Conservation (phyloP, 2,329 filamentous ascomycete species). For the Coleophoma cylindrospora region DNA sequence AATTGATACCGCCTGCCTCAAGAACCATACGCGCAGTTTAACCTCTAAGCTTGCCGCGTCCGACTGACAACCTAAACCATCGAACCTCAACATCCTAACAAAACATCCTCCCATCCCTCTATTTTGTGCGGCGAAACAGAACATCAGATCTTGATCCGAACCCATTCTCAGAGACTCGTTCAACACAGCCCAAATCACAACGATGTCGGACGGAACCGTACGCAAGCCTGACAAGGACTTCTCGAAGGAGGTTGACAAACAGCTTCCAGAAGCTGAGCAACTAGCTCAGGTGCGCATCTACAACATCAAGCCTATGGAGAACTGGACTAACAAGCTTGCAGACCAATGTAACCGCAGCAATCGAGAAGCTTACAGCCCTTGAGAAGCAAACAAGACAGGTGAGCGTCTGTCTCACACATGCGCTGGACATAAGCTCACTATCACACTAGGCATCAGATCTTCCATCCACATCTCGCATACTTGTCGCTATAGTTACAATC, state of each 20-base stretch:
- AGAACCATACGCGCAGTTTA: background rate
- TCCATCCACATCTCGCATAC: conserved; percentile 83
- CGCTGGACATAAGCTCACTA: conserved; percentile 22
- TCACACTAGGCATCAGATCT: conserved; percentile 80
- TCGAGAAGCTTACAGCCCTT: conserved; percentile 86
- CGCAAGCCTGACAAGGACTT: conserved; percentile 88
- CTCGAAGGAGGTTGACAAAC: conserved; percentile 89
- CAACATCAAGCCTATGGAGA: background rate
- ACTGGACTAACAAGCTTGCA: conserved; percentile 26
- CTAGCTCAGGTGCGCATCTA: conserved; percentile 67
- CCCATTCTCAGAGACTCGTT: background rate
- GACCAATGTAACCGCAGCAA: conserved; percentile 77
- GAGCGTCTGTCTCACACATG: conserved; percentile 18
- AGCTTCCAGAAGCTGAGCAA: conserved; percentile 85
- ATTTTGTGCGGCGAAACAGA: background rate
- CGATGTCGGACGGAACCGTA: conserved; percentile 28
- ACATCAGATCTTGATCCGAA: background rate
- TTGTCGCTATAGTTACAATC: conserved; percentile 86
- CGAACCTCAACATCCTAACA: background rate
- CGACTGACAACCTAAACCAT: background rate
- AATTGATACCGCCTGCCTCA: no score
- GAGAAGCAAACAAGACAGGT: conserved; percentile 99
- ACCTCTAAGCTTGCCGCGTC: background rate
- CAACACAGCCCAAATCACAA: conserved; percentile 4
- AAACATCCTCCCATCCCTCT: background rate